Base-by-base conservation (phyloP, 2,329 filamentous ascomycete genomes). In the Ustulina deusta region DNA sequence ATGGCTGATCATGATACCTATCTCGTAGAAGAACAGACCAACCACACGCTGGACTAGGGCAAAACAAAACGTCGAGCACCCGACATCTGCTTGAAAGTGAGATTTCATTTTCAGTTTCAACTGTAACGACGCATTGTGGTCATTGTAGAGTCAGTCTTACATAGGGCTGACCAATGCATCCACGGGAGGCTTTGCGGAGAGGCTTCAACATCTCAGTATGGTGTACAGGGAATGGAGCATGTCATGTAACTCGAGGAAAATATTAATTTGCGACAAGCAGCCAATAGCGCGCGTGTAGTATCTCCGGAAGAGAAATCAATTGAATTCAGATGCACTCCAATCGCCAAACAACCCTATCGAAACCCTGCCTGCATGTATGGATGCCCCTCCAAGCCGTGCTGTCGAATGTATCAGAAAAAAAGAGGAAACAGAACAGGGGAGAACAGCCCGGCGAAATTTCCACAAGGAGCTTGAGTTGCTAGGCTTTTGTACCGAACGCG, bases 261-360 rank as follows among this genome's bases (percentile, higher is more conserved):
- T 36, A 29, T 56, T 17, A 54, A 48, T 46, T 34, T 58, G 61
- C 34, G 49, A 55, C 27, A 44, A 48, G 46, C 34, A 51, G 48
- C 51, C 32, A 52, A 59, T 25, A 34, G 36, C 58, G 56, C 29
- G 56, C 29, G 38, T 44, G 46, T 65, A 56, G 58, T 62, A 63
- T 65, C 64, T 69, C 61, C 40, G 65, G 63, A 74, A 74, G 74
- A 73, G 73, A 66, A 74, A 74, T 73, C 74, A 77, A 73, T 72
- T 77, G 70, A 76, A 75, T 75, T 77, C 74, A 74, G 72, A 76
- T 76, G 75, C 75, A 76, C 75, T 76, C 75, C 75, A 73, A 73
- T 76, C 75, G 74, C 75, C 75, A 72, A 76, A 76, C 75, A 72
- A 75, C 72, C 75, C 71, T 75, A 75, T 76, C 72, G 71, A 76